Conservation (phyloP, 768 basidiomycete genomes). For the Ramaria sp. region DNA sequence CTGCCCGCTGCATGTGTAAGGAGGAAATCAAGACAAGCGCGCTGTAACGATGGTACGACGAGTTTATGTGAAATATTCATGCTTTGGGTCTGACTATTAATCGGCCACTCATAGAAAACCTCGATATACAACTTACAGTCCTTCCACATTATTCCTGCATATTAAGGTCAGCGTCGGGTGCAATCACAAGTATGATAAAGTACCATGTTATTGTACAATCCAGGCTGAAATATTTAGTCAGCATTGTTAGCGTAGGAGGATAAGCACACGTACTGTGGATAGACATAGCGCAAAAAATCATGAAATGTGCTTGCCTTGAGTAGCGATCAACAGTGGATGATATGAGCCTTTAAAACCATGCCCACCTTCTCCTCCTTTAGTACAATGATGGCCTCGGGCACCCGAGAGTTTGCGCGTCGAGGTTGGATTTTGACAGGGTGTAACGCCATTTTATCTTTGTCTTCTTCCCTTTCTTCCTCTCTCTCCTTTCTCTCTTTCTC, state of each 20-base stretch:
- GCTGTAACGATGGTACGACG: slow-evolving; percentile 70
- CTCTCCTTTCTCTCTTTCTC: slow-evolving; percentile 12
- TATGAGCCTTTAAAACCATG: neutral
- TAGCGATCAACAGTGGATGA: neutral
- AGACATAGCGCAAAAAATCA: slow-evolving; percentile 87
- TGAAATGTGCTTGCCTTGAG: slow-evolving; percentile 73
- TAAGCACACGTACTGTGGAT: slow-evolving; percentile 64
- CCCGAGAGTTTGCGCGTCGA: slow-evolving; percentile 22
- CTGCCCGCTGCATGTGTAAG: slow-evolving; percentile 87
- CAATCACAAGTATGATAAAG: neutral
- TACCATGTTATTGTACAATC: slow-evolving; percentile 88
- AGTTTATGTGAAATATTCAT: slow-evolving; percentile 89
- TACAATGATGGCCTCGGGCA: slow-evolving; percentile 76
- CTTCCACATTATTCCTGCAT: slow-evolving; percentile 67
- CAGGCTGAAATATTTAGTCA: slow-evolving; percentile 32
- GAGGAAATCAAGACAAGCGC: slow-evolving; percentile 77
- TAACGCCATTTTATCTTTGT: neutral
- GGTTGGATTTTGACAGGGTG: slow-evolving; percentile 5
- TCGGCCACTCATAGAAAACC: neutral
- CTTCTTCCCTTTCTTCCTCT: slow-evolving; percentile 11
- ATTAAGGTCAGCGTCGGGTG: slow-evolving; percentile 6
- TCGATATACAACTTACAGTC: slow-evolving; percentile 29
- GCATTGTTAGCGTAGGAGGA: slow-evolving; percentile 6
- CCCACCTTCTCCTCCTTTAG: slow-evolving; percentile 78
- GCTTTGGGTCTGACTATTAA: slow-evolving; percentile 7